Evolutionary conservation across 1,139 yeast genomes (phyloP), one percentile per base, ranked within the genome.

Genomic region (Groenewaldozyma sp.): DNA sequence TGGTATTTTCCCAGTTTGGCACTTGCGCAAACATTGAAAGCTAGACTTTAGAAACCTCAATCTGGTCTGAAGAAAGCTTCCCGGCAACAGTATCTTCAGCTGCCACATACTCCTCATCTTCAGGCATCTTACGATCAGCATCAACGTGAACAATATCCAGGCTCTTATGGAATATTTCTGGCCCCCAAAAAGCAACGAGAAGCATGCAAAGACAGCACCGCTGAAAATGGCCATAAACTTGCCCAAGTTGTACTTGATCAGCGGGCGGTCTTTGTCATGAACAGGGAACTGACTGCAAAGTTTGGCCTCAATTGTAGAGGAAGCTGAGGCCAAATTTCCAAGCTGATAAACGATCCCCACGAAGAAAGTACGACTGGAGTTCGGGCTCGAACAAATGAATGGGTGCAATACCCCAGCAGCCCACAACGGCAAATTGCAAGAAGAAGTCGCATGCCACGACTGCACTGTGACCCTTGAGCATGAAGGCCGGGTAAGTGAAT

Each of bases 151-250:
- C 6, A 18, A 29, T 39, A 24, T 39, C 21, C 14, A 42, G 29
- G 31, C 35, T 36, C 34, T 40, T 33, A 28, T 45, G 47, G 28
- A 44, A 44, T 28, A 41, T 24, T 32, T 75, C 81, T 9, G 78
- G 80, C 1, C 81, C 81, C 17, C 73, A 27, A 31, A 74, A 55
- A 2, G 68, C 58, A 42, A 69, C 53, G 3, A 71, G 32, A 6
- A 73, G 53, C 38, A 72, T n/a, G 58, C 70, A 49, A 71, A 67
- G 13, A 75, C 79, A 45, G 76, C 70, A 18, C 76, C 79, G 58
- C 74, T 69, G 54, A 76, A 71, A 41, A 74, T 73, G 28, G 77
- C 70, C 80, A 76, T 75, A 13, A 75, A 78, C 56, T 61, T 62
- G 3, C 68, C 67, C 44, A 67, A 67, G 43, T 67, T 58, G 36